These are phyloP conservation scores for Vigna radiata DNA, from an alignment of 306 rosid species.

Conservation along the genomic window DNA sequence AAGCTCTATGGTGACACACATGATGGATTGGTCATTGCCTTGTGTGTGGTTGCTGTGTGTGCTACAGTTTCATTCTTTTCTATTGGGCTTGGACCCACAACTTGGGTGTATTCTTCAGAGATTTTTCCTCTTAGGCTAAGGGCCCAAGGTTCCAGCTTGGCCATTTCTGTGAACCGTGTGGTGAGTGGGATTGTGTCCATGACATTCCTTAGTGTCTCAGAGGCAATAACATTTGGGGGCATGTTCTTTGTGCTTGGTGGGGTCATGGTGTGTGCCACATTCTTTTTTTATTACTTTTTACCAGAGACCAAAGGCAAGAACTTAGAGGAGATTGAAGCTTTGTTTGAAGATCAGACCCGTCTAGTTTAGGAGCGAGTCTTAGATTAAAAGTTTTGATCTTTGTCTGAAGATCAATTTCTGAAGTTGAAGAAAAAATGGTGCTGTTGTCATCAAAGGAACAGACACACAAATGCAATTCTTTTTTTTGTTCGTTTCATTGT, in stretches of 20 bases:
- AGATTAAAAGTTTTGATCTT: not conserved
- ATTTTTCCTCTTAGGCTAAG: slow-evolving; percentile 71
- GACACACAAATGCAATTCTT: slow-evolving; percentile 11
- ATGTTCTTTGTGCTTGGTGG: slow-evolving; percentile 67
- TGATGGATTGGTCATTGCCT: slow-evolving; percentile 59
- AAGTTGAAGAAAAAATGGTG: slow-evolving; percentile 1
- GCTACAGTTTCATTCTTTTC: slow-evolving; percentile 76
- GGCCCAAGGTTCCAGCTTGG: slow-evolving; percentile 76
- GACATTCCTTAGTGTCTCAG: slow-evolving; percentile 69
- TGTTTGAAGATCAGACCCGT: slow-evolving; percentile 57
- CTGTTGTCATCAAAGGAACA: not conserved
- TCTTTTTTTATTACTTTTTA: slow-evolving; percentile 69
- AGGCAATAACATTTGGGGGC: slow-evolving; percentile 71
- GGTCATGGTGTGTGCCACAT: slow-evolving; percentile 58
- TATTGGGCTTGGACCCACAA: slow-evolving; percentile 88
- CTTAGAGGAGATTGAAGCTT: slow-evolving; percentile 72
- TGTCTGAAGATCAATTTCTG: not conserved
- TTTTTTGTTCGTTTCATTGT: not conserved
- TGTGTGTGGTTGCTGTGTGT: slow-evolving; percentile 67
- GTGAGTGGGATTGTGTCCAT: slow-evolving; percentile 74
- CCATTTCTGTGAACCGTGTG: slow-evolving; percentile 78
- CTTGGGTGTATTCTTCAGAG: slow-evolving; percentile 88
- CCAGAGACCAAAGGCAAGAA: slow-evolving; percentile 85
- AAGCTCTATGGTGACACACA: slow-evolving; percentile 37
- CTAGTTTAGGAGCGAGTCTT: not conserved